Conservation (phyloP, 495 filamentous ascomycete genomes). For the Xylaria flabelliformis region DNA sequence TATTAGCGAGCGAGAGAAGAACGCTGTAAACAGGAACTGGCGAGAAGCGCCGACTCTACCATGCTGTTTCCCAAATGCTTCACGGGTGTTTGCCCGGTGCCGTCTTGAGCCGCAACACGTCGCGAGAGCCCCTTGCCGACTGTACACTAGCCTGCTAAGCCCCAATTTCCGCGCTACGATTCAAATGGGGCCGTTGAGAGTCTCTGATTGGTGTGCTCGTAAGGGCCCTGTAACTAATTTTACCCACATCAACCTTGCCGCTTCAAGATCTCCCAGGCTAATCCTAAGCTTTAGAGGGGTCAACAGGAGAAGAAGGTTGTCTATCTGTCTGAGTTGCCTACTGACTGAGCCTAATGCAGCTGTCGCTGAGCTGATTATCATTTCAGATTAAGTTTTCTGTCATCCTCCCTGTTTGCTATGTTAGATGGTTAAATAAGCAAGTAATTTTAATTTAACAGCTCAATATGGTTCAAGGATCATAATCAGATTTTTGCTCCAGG, state of each 20-base stretch:
- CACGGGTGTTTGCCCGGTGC: neutral
- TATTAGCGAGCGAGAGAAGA: neutral
- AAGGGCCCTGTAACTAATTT: conserved; percentile 12
- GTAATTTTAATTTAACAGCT: neutral
- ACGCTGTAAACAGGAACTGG: too few species aligned
- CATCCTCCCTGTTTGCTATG: neutral
- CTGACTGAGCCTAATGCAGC: neutral
- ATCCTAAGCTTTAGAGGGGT: neutral
- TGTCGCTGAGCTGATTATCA: neutral
- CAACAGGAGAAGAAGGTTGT: neutral
- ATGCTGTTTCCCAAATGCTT: neutral
- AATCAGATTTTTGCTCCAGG: neutral
- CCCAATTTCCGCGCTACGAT: neutral
- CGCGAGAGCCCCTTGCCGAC: neutral
- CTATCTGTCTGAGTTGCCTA: neutral
- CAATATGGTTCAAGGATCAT: neutral
- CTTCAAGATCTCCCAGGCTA: neutral
- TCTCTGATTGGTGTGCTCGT: conserved; percentile 21
- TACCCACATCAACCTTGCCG: neutral
- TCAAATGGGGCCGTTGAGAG: neutral
- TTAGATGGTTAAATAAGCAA: neutral
- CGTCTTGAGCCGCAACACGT: conserved; percentile 2
- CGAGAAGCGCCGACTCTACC: neutral
- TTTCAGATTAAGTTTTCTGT: neutral
- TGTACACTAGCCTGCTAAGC: neutral